A percentile compares a stretch with the other conserved stretches of the same genome.
Evolutionary conservation across 441 rosid genomes (phyloP).

Genomic region (Pelargonium fulgidum): DNA sequence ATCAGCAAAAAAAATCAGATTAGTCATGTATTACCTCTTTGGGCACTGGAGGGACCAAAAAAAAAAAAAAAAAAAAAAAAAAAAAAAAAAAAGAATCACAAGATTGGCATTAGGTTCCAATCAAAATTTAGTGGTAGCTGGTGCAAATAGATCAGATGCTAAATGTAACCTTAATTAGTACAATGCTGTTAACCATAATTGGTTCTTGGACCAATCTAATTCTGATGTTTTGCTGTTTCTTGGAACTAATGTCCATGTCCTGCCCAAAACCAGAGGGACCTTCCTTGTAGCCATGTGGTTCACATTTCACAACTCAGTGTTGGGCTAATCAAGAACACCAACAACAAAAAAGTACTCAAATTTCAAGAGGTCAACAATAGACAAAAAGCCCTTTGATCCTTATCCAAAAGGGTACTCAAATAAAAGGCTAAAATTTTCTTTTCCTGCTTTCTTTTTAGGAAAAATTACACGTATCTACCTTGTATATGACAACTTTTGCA

Average conservation of each 20-base stretch:
- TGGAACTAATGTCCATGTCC: too few species aligned
- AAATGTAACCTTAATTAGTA: too few species aligned
- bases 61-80: too few species aligned
- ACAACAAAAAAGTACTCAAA: neutral
- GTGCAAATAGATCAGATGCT: neutral
- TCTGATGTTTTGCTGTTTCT: too few species aligned
- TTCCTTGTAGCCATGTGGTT: too few species aligned
- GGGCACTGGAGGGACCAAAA: neutral
- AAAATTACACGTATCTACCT: too few species aligned
- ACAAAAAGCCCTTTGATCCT: neutral
- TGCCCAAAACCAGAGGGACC: too few species aligned
- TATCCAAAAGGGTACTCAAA: neutral
- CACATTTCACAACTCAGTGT: too few species aligned
- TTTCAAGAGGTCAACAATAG: neutral
- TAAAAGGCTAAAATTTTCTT: neutral
- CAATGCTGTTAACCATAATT: too few species aligned
- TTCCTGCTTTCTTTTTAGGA: too few species aligned
- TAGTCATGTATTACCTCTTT: neutral
- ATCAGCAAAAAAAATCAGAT: neutral
- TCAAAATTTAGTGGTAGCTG: neutral
- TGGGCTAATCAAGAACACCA: neutral
- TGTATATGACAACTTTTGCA: too few species aligned
- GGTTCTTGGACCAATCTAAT: too few species aligned
- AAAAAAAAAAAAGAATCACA: neutral
- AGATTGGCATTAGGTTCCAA: conserved; percentile 3